Evolutionary conservation across 1,284 basidiomycete species (phyloP).

Genomic region (Boletus hoseneyae): DNA sequence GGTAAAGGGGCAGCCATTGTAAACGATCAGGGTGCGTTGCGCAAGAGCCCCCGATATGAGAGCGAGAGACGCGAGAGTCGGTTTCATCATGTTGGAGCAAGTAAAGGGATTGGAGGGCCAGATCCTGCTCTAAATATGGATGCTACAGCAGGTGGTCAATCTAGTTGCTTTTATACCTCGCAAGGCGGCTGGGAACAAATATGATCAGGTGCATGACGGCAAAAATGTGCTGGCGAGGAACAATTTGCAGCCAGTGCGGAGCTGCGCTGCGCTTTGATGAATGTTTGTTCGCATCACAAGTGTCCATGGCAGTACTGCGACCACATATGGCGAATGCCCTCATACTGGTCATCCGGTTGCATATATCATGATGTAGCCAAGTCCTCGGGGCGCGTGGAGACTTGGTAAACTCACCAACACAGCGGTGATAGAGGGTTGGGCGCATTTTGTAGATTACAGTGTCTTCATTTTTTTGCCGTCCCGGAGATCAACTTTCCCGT

Average conservation of each 20-base stretch:
- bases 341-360: too few relatives aligned
- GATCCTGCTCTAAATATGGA: neutral
- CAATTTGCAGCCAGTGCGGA: neutral
- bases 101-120: neutral
- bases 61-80: conserved; percentile 19
- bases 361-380: too few relatives aligned
- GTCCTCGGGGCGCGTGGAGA: too few relatives aligned
- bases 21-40: conserved; percentile 36
- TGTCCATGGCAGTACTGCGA: too few relatives aligned
- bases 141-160: neutral
- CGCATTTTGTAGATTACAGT: too few relatives aligned
- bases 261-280: neutral
- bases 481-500: too few relatives aligned
- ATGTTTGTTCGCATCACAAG: too few relatives aligned
- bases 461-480: too few relatives aligned
- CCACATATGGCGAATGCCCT: too few relatives aligned
- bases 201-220: too few relatives aligned
- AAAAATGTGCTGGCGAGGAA: neutral
- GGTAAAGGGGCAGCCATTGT: conserved; percentile 38
- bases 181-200: neutral
- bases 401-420: too few relatives aligned
- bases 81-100: conserved; percentile 15
- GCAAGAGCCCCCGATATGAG: conserved; percentile 26
- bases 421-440: too few relatives aligned
- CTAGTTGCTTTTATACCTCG: conserved; percentile 13